phyloP scores from a whole-genome alignment of 2,329 filamentous ascomycete genomes.

The Aspergillus sp. region DNA sequence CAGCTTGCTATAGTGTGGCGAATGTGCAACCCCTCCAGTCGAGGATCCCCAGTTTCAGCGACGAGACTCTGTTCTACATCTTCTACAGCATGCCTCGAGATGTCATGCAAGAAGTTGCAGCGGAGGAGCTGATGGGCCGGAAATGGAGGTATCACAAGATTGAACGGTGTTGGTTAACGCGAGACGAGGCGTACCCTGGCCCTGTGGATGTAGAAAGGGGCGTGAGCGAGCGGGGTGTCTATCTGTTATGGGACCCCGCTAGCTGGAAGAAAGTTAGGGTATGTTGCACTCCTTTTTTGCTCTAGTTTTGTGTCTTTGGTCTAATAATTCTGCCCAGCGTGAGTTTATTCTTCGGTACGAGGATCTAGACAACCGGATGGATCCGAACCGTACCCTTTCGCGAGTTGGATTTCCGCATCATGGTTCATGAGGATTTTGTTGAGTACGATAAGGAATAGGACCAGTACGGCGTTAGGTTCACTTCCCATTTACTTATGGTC shows the following conservation, averaged over 20 bases:
- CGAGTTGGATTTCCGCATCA: slow-evolving; percentile 44
- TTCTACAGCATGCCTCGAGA: slow-evolving; percentile 71
- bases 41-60: slow-evolving; percentile 62
- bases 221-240: slow-evolving; percentile 55
- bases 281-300: slow-evolving; percentile 27
- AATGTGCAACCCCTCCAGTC: slow-evolving; percentile 66
- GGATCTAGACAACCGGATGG: slow-evolving; percentile 53
- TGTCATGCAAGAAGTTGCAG: slow-evolving; percentile 68
- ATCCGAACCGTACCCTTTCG: slow-evolving; percentile 41
- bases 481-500: slow-evolving; percentile 32
- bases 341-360: slow-evolving; percentile 56
- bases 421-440: slow-evolving; percentile 37
- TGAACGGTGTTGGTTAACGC: slow-evolving; percentile 57
- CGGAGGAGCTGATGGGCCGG: slow-evolving; percentile 62
- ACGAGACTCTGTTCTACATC: slow-evolving; percentile 71
- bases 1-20: slow-evolving; percentile 67
- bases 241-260: slow-evolving; percentile 55
- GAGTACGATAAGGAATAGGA: slow-evolving; percentile 25
- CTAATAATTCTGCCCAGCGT: slow-evolving; percentile 38
- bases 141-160: slow-evolving; percentile 59
- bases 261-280: slow-evolving; percentile 56
- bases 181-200: slow-evolving; percentile 52
- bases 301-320: slow-evolving; percentile 14
- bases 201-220: slow-evolving; percentile 54
- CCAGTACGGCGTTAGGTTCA: slow-evolving; percentile 40